phyloP scores from a whole-genome alignment of 1,284 basidiomycete species.

The Fomitopsis pinicola region DNA sequence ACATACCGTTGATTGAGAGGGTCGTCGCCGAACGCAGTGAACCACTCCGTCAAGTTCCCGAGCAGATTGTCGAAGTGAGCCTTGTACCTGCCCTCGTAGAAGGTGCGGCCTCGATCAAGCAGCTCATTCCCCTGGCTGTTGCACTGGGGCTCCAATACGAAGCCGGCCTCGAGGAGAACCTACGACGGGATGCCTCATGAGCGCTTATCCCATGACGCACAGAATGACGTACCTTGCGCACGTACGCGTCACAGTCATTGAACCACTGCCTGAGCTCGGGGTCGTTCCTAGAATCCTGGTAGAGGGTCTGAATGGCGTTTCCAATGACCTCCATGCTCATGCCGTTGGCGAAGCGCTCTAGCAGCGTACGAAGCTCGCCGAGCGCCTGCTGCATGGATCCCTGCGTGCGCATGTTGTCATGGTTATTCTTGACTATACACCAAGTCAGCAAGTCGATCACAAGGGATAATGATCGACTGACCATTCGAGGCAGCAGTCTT shows the following conservation, averaged over 20 bases:
- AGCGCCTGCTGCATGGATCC: conserved; percentile 54
- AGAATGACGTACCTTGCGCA: conserved; percentile 49
- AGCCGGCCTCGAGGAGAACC: conserved; percentile 85
- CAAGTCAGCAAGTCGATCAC: not conserved
- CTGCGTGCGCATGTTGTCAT: conserved; percentile 35
- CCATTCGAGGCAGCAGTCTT: conserved; percentile 40
- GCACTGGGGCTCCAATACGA: conserved; percentile 78
- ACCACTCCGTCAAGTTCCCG: conserved; percentile 69
- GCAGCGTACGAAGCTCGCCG: conserved; percentile 69
- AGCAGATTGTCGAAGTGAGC: conserved; percentile 81
- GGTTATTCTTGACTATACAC: conserved; percentile 30
- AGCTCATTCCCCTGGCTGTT: conserved; percentile 59
- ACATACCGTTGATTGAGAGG: conserved; percentile 62
- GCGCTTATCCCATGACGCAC: not conserved
- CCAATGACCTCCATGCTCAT: conserved; percentile 64
- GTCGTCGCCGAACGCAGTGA: conserved; percentile 82
- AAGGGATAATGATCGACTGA: not conserved
- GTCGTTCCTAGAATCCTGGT: conserved; percentile 75
- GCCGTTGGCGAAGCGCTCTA: conserved; percentile 90
- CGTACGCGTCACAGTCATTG: conserved; percentile 56
- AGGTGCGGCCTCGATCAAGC: conserved; percentile 66
- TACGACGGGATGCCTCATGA: conserved; percentile 19
- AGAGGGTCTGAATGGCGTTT: conserved; percentile 71
- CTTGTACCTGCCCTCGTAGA: conserved; percentile 86
- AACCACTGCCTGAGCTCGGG: conserved; percentile 81